Percentiles rank a stretch among this genome's conserved stretches.
Conservation (phyloP, 768 basidiomycete genomes). For the Suillus fuscotomentosus region DNA sequence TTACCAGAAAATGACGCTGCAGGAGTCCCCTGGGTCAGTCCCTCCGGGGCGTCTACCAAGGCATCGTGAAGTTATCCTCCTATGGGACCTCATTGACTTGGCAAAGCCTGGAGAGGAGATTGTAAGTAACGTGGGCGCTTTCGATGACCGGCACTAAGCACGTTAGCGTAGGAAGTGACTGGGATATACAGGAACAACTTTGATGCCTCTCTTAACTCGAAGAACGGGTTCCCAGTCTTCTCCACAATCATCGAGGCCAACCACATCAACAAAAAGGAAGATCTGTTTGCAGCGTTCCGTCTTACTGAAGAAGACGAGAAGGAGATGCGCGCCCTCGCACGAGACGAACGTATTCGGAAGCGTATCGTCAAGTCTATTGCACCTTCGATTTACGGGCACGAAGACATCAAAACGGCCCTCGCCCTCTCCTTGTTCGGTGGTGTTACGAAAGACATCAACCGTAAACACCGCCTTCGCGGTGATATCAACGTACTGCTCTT, state of each 20-base stretch:
- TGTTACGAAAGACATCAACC: conserved; percentile 92
- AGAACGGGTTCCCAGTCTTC: conserved; percentile 99
- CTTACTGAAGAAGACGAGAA: conserved; percentile 96
- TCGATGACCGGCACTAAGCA: conserved; percentile 10
- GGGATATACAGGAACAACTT: conserved; percentile 99
- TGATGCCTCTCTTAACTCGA: conserved; percentile 95
- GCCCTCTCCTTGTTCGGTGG: conserved; percentile 95
- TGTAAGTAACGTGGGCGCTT: conserved; percentile 44
- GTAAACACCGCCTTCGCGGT: conserved; percentile 94
- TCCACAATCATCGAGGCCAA: conserved; percentile 98
- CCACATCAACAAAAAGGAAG: conserved; percentile 98
- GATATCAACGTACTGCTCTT: conserved; percentile 97
- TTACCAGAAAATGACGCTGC: conserved; percentile 98
- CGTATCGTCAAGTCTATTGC: conserved; percentile 98
- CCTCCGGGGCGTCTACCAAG: conserved; percentile 96
- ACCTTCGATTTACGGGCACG: conserved; percentile 98
- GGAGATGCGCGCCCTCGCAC: conserved; percentile 82
- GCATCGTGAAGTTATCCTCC: conserved; percentile 92
- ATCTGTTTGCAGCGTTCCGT: conserved; percentile 96
- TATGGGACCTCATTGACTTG: conserved; percentile 98
- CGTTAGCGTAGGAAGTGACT: conserved; percentile 77
- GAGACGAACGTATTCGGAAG: conserved; percentile 93
- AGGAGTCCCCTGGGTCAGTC: conserved; percentile 96
- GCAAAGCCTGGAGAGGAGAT: conserved; percentile 99
- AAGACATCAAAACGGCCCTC: conserved; percentile 97